Evolutionary conservation across 2,329 filamentous ascomycete species (phyloP).

Genomic region (Pyrenophora tritici-repentis): DNA sequence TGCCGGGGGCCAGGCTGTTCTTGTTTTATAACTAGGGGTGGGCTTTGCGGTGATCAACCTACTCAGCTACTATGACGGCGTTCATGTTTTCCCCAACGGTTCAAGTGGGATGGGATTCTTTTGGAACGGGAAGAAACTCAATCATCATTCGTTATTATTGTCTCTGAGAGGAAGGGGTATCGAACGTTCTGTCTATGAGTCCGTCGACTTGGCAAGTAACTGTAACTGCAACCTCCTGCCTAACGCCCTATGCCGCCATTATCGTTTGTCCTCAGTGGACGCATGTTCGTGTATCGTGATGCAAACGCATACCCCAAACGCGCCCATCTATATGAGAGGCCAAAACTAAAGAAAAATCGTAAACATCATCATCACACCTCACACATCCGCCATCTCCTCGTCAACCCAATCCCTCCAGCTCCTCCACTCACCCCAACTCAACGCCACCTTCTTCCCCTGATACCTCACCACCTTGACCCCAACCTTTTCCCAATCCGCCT

Average conservation of each 20-base stretch:
- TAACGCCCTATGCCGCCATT: neutral
- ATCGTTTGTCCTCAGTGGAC: neutral
- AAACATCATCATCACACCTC: neutral
- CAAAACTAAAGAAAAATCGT: neutral
- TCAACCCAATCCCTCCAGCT: conserved; percentile 78
- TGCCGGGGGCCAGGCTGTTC: too few relatives aligned
- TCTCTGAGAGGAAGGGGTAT: neutral
- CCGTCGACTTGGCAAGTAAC: too few relatives aligned
- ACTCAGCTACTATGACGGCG: too few relatives aligned
- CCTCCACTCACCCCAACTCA: conserved; percentile 75
- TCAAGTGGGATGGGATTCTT: too few relatives aligned
- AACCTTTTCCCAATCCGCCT: conserved; percentile 74
- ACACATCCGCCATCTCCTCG: conserved; percentile 30
- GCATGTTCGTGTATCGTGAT: conserved; percentile 1
- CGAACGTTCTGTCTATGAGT: neutral
- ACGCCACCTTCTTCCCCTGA: conserved; percentile 76
- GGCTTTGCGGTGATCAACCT: too few relatives aligned
- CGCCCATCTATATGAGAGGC: neutral
- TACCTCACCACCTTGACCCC: conserved; percentile 81
- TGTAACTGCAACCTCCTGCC: too few relatives aligned
- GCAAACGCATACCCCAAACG: neutral
- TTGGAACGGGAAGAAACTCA: too few relatives aligned
- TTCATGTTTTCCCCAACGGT: too few relatives aligned
- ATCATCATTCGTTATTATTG: neutral
- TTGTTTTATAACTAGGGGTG: too few relatives aligned